Base-by-base conservation (phyloP, 2,329 filamentous ascomycete genomes). In the Epicoccum nigrum region DNA sequence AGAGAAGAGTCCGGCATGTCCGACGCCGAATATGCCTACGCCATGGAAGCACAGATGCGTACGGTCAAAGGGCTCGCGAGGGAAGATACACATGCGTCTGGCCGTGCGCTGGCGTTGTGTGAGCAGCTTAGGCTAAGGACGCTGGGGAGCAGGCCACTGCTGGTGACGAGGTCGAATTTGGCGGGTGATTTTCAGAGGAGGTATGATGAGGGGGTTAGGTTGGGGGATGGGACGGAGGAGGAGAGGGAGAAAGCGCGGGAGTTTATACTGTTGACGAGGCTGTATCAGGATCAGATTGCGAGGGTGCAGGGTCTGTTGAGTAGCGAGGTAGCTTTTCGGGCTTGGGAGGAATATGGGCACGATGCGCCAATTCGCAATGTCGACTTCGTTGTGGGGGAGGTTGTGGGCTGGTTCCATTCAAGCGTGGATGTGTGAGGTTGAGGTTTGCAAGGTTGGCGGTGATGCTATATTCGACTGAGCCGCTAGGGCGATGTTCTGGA, bases 1-100 rank as follows among this genome's bases (percentile, higher is more conserved):
- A 23, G 44, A 15, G 32, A 34, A 4, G 27, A 58, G 17, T 51
- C 46, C 0, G 51, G 51, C 25, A 43, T 55, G 39, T 45, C 38
- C 2, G 51, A 58, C 12, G 37, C 5, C 11, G 51, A 58, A 20
- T 58, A 44, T 46, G 9, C 16, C 2, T 49, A 49, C 27, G 51
- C 45, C 2, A 9, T 55, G 8, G 27, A 21, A 6, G 47, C 47
- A 1, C 13, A 32, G 11, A 17, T 7, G 11, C 44, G 51, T 28
- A 38, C 17, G 7, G 3, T 19, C 7, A 35, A 8, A 15, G 15
- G 25, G 31, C 1, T 12, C 20, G 11, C n/a, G 8, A 4, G 31
- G 23, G 3, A 44, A 58, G 34, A 51, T 7, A 57, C 40, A 8
- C 55, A 52, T 27, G 51, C 35, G 5, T 51, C 47, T 28, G 55